A percentile compares a stretch with the other conserved stretches of the same genome.
These are phyloP conservation scores for Apiospora hydei DNA, from an alignment of 2,329 filamentous ascomycete species.

Conservation along the genomic window DNA sequence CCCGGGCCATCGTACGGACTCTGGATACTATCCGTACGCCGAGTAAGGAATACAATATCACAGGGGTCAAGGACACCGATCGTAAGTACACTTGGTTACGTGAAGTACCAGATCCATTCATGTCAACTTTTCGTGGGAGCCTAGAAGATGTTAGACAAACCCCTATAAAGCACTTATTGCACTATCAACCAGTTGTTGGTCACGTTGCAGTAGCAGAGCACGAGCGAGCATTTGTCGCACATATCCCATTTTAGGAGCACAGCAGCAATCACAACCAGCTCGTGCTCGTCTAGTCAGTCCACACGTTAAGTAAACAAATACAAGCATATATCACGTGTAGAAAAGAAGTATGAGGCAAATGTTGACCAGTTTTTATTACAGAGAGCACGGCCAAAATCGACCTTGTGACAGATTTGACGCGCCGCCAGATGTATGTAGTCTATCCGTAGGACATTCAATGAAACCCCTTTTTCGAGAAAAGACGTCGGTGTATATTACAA, in stretches of 20 bases:
- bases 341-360: neutral
- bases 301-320: neutral
- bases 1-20: neutral
- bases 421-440: constrained; percentile 14
- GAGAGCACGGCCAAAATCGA: constrained; percentile 3
- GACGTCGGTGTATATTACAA: neutral
- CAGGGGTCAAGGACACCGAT: neutral
- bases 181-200: neutral
- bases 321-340: neutral
- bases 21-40: neutral
- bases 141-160: neutral
- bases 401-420: constrained; percentile 5
- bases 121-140: neutral
- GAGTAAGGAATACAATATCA: neutral
- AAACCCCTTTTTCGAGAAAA: neutral
- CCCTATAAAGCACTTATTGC: too few species aligned
- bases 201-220: neutral
- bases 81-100: too few species aligned
- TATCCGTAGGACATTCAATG: constrained; percentile 8
- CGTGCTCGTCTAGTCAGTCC: neutral
- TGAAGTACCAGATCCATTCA: neutral
- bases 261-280: neutral
- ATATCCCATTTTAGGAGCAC: neutral
- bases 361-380: constrained; percentile 18
- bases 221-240: neutral